Evolutionary conservation across 257 asterid species (phyloP).

Genomic region (Dorcoceras hygrometricum): DNA sequence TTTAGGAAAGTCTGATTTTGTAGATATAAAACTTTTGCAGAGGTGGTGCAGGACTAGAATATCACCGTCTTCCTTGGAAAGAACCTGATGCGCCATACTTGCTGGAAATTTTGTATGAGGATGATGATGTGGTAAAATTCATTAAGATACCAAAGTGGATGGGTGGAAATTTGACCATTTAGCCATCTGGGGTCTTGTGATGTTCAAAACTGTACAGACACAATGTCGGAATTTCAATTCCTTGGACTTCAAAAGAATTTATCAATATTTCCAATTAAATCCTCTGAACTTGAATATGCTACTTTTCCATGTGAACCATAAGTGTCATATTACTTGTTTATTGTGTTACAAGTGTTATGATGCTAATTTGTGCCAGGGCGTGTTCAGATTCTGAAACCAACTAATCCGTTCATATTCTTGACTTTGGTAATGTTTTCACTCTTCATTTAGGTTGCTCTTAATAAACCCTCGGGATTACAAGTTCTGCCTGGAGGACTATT

Average conservation of each 20-base stretch:
- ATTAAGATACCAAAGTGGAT: no score
- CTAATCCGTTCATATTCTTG: neutral
- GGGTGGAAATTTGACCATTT: no score
- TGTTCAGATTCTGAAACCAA: constrained; percentile 13
- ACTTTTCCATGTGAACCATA: constrained; percentile 4
- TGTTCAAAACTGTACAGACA: no score
- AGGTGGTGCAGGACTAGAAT: constrained; percentile 57
- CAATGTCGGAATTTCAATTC: no score
- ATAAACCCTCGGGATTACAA: constrained; percentile 93
- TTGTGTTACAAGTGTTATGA: neutral
- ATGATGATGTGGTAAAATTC: constrained; percentile 64
- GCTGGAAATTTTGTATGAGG: constrained; percentile 69
- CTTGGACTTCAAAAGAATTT: no score
- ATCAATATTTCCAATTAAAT: no score
- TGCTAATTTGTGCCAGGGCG: neutral
- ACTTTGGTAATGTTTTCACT: constrained; percentile 14
- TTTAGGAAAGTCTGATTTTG: neutral
- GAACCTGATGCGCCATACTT: constrained; percentile 88
- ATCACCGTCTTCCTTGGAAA: constrained; percentile 91
- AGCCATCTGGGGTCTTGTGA: no score
- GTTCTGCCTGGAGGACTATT: constrained; percentile 94
- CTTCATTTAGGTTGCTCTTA: constrained; percentile 68
- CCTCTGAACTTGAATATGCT: constrained; percentile 13
- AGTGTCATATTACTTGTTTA: neutral
- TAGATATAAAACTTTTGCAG: constrained; percentile 30